A percentile compares a stretch with the other conserved stretches of the same genome.
Conservation (phyloP, 2,329 filamentous ascomycete genomes). For the Tolypocladium amazonense region DNA sequence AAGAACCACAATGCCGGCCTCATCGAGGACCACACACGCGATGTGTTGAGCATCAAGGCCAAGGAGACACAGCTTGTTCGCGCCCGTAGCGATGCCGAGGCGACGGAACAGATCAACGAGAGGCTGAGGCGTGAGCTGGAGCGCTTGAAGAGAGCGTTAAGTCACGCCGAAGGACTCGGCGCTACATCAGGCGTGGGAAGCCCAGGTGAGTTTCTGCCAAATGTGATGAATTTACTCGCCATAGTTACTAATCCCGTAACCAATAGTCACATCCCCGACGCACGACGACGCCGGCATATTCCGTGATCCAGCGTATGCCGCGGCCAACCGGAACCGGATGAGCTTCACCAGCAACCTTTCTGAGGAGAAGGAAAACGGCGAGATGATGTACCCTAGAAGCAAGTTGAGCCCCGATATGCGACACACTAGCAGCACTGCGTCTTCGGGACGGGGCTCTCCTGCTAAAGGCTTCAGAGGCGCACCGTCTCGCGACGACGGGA, state of each 20-base stretch:
- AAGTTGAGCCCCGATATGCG: slow-evolving; percentile 47
- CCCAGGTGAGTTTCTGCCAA: slow-evolving; percentile 17
- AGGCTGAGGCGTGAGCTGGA: slow-evolving; percentile 82
- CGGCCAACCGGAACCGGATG: slow-evolving; percentile 37
- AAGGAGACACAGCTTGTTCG: slow-evolving; percentile 96
- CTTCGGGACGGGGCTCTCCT: slow-evolving; percentile 49
- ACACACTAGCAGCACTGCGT: slow-evolving; percentile 36
- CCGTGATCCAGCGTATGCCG: slow-evolving; percentile 35
- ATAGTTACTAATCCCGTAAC: neutral
- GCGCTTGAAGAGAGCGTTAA: slow-evolving; percentile 78
- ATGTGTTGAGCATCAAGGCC: slow-evolving; percentile 92
- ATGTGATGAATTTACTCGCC: neutral
- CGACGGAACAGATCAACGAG: slow-evolving; percentile 77
- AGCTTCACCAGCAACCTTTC: slow-evolving; percentile 57
- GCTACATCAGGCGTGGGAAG: slow-evolving; percentile 25
- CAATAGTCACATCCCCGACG: slow-evolving; percentile 37
- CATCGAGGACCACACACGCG: slow-evolving; percentile 93
- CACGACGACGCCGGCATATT: slow-evolving; percentile 52
- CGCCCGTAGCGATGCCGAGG: slow-evolving; percentile 80
- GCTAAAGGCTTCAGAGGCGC: slow-evolving; percentile 41
- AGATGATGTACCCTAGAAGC: slow-evolving; percentile 32
- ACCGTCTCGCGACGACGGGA: slow-evolving; percentile 19
- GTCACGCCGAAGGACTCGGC: slow-evolving; percentile 45
- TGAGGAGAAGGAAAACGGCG: slow-evolving; percentile 69
- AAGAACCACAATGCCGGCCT: slow-evolving; percentile 95